Evolutionary conservation across 2,329 filamentous ascomycete species (phyloP), one percentile per base, ranked within the genome.

Genomic region (Anthostomella pinea): DNA sequence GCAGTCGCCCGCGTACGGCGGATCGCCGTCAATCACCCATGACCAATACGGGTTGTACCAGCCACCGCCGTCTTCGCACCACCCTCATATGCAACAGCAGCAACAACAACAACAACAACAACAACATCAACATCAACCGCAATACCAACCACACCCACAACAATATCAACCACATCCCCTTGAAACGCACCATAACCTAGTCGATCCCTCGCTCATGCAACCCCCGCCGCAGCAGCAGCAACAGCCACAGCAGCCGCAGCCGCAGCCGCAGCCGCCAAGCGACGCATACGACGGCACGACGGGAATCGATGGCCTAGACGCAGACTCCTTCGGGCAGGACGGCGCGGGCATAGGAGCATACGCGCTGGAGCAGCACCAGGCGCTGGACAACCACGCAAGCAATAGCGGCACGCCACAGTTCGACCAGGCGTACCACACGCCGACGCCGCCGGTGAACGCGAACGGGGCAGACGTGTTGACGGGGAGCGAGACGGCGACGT

Each of bases 21-120:
- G 33, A 18, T 42, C 41, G 14, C 45, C 45, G n/a, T n/a, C n/a
- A n/a, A n/a, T n/a, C 21, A 11, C 21, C 21, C 21, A 43, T 28
- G 51, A 54, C 24, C 46, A 48, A 11, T 49, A 62, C 31, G 45
- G 56, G 33, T 60, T 64, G n/a, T 52, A 52, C 15, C 65, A 54
- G 24, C 38, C 41, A 15, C 39, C 48, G 21, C 43, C 48, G 19
- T 29, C 27, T 13, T 10, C 17, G 26, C 26, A 13, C 26, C 20
- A 22, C n/a, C 35, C n/a, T n/a, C n/a, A n/a, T n/a, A n/a, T n/a
- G n/a, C n/a, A n/a, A n/a, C n/a, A n/a, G n/a, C n/a, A n/a, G n/a
- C n/a, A n/a, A n/a, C n/a, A n/a, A n/a, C n/a, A n/a, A n/a, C n/a
- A n/a, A n/a, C n/a, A n/a, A n/a, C n/a, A n/a, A n/a, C n/a, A n/a